Conservation (phyloP, 306 rosid species). For the Trifolium pratense region DNA sequence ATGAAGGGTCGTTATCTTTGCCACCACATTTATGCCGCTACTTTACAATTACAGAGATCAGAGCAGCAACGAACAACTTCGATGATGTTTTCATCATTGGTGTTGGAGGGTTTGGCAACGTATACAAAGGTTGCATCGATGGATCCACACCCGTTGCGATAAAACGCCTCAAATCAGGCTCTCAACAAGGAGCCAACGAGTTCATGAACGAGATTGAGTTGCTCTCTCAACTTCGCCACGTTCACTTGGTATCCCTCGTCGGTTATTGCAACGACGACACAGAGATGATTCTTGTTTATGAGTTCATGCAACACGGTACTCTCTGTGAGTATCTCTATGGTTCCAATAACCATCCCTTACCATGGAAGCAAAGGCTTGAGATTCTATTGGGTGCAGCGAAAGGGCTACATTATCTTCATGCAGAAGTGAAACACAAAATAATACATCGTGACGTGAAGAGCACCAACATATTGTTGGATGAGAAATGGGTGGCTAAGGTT, state of each 20-base stretch:
- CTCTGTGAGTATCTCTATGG: constrained; percentile 44
- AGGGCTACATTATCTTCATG: constrained; percentile 53
- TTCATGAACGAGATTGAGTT: constrained; percentile 41
- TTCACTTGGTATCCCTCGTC: constrained; percentile 38
- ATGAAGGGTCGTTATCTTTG: not conserved
- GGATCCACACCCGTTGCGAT: not conserved
- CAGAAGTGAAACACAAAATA: constrained; percentile 32
- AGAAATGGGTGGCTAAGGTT: constrained; percentile 47
- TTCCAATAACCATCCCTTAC: not conserved
- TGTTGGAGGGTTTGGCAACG: constrained; percentile 47
- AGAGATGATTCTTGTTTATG: constrained; percentile 47
- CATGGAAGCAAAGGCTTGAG: constrained; percentile 47
- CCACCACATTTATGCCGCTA: constrained; percentile 40
- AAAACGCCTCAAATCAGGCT: constrained; percentile 38
- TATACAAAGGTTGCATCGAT: constrained; percentile 41
- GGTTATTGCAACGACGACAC: constrained; percentile 38
- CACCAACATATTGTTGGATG: constrained; percentile 49
- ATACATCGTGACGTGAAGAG: constrained; percentile 55
- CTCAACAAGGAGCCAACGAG: constrained; percentile 39
- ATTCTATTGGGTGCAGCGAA: constrained; percentile 43
- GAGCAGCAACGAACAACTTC: constrained; percentile 43
- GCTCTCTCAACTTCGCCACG: constrained; percentile 42
- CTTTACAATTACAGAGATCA: constrained; percentile 35
- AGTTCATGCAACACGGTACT: constrained; percentile 47
- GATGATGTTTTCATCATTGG: constrained; percentile 36